Conservation (phyloP, 495 filamentous ascomycete genomes). For the Neurospora tetraspora region DNA sequence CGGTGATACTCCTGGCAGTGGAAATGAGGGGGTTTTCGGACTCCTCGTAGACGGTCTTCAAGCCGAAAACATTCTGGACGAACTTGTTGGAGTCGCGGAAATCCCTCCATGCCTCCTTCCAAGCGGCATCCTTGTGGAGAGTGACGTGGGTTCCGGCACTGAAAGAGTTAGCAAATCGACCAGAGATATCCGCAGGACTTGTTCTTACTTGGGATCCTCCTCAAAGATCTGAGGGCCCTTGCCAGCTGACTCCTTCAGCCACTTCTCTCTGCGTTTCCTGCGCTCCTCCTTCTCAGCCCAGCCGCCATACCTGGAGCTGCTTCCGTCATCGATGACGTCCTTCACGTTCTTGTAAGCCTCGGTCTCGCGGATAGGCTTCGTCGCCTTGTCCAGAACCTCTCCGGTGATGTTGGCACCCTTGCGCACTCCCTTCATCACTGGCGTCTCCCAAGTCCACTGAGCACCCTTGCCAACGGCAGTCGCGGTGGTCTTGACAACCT, state of each 20-base stretch:
- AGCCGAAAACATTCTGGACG: constrained; percentile 78
- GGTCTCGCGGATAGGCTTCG: constrained; percentile 83
- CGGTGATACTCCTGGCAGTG: constrained; percentile 86
- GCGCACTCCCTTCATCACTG: constrained; percentile 83
- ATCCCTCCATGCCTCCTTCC: constrained; percentile 90
- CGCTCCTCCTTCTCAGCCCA: constrained; percentile 95
- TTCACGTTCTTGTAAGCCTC: constrained; percentile 92
- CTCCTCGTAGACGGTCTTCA: constrained; percentile 81
- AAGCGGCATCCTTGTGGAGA: constrained; percentile 88
- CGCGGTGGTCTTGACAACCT: constrained; percentile 75
- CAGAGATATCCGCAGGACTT: background rate
- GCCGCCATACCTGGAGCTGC: constrained; percentile 89
- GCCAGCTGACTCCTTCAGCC: constrained; percentile 43
- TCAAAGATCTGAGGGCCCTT: constrained; percentile 48
- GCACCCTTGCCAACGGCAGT: constrained; percentile 80
- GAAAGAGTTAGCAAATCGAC: constrained; percentile 9
- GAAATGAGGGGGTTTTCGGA: constrained; percentile 93
- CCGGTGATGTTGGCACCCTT: constrained; percentile 76
- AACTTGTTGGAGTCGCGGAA: constrained; percentile 82
- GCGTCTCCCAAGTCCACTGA: constrained; percentile 93
- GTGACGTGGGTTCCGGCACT: constrained; percentile 93
- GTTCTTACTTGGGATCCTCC: constrained; percentile 80
- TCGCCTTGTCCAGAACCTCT: constrained; percentile 84
- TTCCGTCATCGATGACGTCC: constrained; percentile 92
- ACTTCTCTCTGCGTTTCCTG: constrained; percentile 61